A percentile compares a stretch with the other conserved stretches of the same genome.
Conservation (phyloP, 805 yeast species). For the Cyberlindnera maritima region DNA sequence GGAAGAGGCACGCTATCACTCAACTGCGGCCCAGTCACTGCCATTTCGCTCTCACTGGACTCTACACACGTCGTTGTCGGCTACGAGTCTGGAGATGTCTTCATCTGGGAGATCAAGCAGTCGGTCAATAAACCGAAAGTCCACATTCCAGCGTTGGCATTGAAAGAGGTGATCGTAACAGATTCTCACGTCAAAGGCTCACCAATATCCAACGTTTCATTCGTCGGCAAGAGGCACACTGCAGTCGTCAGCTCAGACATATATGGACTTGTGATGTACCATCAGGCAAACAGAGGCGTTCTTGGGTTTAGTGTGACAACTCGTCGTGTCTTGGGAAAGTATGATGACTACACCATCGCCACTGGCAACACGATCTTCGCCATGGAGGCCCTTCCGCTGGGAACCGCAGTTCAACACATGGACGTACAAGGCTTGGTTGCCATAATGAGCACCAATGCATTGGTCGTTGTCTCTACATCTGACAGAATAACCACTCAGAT, state of each 20-base stretch:
- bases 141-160: conserved; percentile 19
- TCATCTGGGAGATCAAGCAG: conserved; percentile 61
- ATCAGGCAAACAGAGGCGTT: conserved; percentile 59
- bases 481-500: conserved; percentile 48
- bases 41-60: conserved; percentile 63
- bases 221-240: conserved; percentile 52
- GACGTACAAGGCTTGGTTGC: conserved; percentile 63
- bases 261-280: conserved; percentile 57
- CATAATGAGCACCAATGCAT: conserved; percentile 47
- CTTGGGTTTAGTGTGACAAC: conserved; percentile 48
- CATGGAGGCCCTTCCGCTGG: conserved; percentile 56
- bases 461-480: conserved; percentile 57
- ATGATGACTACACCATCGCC: conserved; percentile 23
- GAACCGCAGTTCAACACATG: conserved; percentile 48
- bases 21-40: conserved; percentile 47
- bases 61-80: conserved; percentile 71
- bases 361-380: conserved; percentile 36
- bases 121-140: conserved; percentile 30
- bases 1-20: conserved; percentile 29
- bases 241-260: conserved; percentile 54
- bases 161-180: conserved; percentile 22
- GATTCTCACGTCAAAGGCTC: conserved; percentile 31
- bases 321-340: conserved; percentile 51
- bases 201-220: conserved; percentile 42
- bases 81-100: conserved; percentile 58